A percentile compares a stretch with the other conserved stretches of the same genome.
These are phyloP conservation scores for Globisporangium nunn DNA, from an alignment of 352 stramenopile species.

Conservation along the genomic window DNA sequence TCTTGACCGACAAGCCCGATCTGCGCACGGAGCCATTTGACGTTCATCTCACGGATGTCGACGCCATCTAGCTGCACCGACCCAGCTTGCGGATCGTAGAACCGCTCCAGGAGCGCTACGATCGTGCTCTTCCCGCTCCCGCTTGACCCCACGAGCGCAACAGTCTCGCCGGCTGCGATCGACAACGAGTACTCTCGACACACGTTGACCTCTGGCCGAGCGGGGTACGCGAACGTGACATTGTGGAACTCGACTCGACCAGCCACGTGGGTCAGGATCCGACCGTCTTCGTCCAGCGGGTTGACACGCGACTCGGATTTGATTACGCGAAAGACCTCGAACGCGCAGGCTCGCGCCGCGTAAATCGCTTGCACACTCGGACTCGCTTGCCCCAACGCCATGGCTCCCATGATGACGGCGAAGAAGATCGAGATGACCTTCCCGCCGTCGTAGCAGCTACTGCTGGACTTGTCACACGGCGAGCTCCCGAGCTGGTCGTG, in stretches of 20 bases:
- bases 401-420: slow-evolving; percentile 56
- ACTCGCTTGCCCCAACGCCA: slow-evolving; percentile 60
- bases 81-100: slow-evolving; percentile 26
- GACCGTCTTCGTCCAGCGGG: slow-evolving; percentile 23
- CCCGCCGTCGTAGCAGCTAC: slow-evolving; percentile 51
- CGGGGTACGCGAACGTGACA: slow-evolving; percentile 72
- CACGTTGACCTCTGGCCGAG: slow-evolving; percentile 43
- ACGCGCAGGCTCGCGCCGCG: slow-evolving; percentile 39
- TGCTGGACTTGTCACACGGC: slow-evolving; percentile 18
- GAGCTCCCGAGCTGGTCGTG: slow-evolving; percentile 42
- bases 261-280: slow-evolving; percentile 16
- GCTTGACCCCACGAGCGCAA: slow-evolving; percentile 13
- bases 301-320: slow-evolving; percentile 49
- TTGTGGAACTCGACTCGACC: slow-evolving; percentile 77
- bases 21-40: slow-evolving; percentile 62
- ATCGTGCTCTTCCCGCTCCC: slow-evolving; percentile 6
- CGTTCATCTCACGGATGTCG: slow-evolving; percentile 59
- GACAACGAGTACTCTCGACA: slow-evolving; percentile 48
- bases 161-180: slow-evolving; percentile 55
- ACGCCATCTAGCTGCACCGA: slow-evolving; percentile 32
- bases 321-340: slow-evolving; percentile 60
- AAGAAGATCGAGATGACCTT: slow-evolving; percentile 68
- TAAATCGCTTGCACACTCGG: slow-evolving; percentile 53
- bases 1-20: slow-evolving; percentile 91
- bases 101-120: slow-evolving; percentile 2